phyloP scores from a whole-genome alignment of 768 basidiomycete species.

The Porpolomopsis calyptriformis region DNA sequence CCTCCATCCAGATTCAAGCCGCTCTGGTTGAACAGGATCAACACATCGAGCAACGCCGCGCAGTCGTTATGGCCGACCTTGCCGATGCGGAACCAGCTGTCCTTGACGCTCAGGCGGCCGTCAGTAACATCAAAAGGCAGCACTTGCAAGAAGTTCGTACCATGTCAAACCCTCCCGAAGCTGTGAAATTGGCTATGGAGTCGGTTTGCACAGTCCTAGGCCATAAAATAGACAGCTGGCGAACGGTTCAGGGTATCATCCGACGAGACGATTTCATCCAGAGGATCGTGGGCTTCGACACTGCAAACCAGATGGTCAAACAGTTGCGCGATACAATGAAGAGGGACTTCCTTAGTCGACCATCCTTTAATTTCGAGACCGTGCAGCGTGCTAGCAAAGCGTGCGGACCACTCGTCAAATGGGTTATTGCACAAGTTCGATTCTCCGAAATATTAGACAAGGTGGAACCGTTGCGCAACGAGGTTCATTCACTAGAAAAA shows the following conservation, averaged over 20 bases:
- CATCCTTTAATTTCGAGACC: constrained; percentile 88
- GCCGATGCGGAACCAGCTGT: constrained; percentile 98
- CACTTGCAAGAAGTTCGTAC: constrained; percentile 94
- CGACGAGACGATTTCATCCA: constrained; percentile 96
- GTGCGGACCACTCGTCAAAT: constrained; percentile 95
- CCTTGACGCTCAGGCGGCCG: constrained; percentile 88
- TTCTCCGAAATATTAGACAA: constrained; percentile 97
- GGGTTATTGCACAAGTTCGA: constrained; percentile 93
- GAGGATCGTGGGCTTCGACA: constrained; percentile 93
- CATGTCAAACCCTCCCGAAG: constrained; percentile 98
- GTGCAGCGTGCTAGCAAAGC: constrained; percentile 94
- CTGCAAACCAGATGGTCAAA: constrained; percentile 81
- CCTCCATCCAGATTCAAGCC: constrained; percentile 92
- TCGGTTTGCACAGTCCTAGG: constrained; percentile 95
- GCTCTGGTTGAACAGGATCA: constrained; percentile 87
- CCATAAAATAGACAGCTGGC: constrained; percentile 95
- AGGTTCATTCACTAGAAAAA: constrained; percentile 84
- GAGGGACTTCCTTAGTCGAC: constrained; percentile 82
- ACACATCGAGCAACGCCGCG: constrained; percentile 76
- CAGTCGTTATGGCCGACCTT: constrained; percentile 87
- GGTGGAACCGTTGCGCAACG: constrained; percentile 91
- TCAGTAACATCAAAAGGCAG: constrained; percentile 90
- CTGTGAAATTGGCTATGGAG: constrained; percentile 97
- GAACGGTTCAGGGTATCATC: constrained; percentile 89
- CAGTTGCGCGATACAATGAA: constrained; percentile 83